Evolutionary conservation across 805 yeast species (phyloP).

Genomic region (Ogataea henricii): DNA sequence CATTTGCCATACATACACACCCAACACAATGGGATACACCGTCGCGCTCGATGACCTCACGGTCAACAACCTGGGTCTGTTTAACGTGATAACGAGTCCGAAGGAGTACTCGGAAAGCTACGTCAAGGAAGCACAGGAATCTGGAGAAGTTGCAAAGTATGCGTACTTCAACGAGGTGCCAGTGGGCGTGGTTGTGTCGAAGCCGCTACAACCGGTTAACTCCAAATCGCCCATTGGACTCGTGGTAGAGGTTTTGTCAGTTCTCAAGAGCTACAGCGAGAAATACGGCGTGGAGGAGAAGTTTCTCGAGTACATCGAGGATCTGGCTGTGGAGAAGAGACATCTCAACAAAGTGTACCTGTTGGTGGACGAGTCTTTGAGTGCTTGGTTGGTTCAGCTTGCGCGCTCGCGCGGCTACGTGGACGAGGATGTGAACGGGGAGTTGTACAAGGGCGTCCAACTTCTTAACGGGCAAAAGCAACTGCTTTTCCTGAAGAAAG

Average conservation of each 20-base stretch:
- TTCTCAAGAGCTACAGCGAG: constrained; percentile 59
- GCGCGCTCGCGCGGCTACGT: constrained; percentile 22
- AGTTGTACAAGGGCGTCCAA: constrained; percentile 26
- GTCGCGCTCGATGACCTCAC: constrained; percentile 62
- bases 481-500: constrained; percentile 8
- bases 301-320: constrained; percentile 57
- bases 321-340: constrained; percentile 51
- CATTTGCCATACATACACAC: background rate
- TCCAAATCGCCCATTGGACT: constrained; percentile 37
- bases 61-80: constrained; percentile 56
- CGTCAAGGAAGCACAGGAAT: constrained; percentile 48
- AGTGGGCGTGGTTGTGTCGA: constrained; percentile 73
- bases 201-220: constrained; percentile 45
- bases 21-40: constrained; percentile 15
- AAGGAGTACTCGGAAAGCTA: constrained; percentile 51
- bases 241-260: constrained; percentile 34
- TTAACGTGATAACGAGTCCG: constrained; percentile 64
- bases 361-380: constrained; percentile 9
- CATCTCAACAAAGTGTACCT: constrained; percentile 52
- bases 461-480: constrained; percentile 7
- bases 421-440: constrained; percentile 20
- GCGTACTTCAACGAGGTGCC: constrained; percentile 73
- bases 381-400: constrained; percentile 12
- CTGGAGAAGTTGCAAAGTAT: constrained; percentile 55
- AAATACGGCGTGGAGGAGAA: constrained; percentile 60